These are phyloP conservation scores for Benincasa hispida DNA, from an alignment of 306 rosid species.

Conservation along the genomic window DNA sequence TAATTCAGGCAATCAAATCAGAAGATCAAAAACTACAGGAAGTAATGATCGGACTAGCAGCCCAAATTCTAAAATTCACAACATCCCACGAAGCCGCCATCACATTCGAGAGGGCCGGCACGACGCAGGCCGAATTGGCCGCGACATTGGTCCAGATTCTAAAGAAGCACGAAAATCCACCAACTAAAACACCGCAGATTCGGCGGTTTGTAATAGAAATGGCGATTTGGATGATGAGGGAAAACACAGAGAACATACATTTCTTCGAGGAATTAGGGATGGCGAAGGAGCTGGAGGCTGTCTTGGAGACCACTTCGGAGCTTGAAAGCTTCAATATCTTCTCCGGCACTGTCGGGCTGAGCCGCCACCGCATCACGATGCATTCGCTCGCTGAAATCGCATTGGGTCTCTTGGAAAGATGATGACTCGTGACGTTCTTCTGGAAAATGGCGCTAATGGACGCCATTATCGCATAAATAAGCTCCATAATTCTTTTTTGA, in stretches of 20 bases:
- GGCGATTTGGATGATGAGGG: slow-evolving; percentile 86
- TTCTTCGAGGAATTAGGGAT: slow-evolving; percentile 40
- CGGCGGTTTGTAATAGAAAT: slow-evolving; percentile 75
- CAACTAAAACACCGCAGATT: slow-evolving; percentile 62
- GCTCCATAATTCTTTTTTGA: not conserved
- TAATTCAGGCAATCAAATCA: slow-evolving; percentile 48
- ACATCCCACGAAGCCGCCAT: slow-evolving; percentile 46
- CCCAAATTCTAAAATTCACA: slow-evolving; percentile 56
- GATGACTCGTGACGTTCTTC: too few relatives aligned
- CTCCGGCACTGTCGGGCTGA: slow-evolving; percentile 82
- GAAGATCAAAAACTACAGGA: slow-evolving; percentile 75
- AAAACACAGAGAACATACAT: slow-evolving; percentile 31
- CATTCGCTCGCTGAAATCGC: slow-evolving; percentile 74
- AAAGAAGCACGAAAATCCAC: slow-evolving; percentile 49
- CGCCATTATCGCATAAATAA: not conserved
- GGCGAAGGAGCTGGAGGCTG: slow-evolving; percentile 53
- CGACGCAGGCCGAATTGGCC: slow-evolving; percentile 49
- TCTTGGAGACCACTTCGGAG: slow-evolving; percentile 87
- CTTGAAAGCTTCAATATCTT: slow-evolving; percentile 88
- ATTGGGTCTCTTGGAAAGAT: slow-evolving; percentile 22
- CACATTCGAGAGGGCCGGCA: slow-evolving; percentile 40
- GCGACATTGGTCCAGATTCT: slow-evolving; percentile 40
- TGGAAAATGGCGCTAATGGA: not conserved
- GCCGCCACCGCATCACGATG: slow-evolving; percentile 58
- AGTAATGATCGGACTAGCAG: slow-evolving; percentile 88